phyloP scores from a whole-genome alignment of 352 stramenopile species.

The Peronospora belbahrii region DNA sequence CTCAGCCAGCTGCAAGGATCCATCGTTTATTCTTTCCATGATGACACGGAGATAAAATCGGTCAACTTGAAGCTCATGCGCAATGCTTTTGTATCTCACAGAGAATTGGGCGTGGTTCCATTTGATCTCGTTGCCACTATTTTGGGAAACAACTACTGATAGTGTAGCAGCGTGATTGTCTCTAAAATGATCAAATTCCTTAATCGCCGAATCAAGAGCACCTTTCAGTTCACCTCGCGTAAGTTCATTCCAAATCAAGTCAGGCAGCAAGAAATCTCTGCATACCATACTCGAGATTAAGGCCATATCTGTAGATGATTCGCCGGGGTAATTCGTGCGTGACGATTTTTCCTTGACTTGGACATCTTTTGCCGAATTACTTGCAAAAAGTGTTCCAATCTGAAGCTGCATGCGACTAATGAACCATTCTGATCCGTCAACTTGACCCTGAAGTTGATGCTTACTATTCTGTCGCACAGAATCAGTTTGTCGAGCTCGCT shows the following conservation, averaged over 20 bases:
- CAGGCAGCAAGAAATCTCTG: constrained; percentile 67
- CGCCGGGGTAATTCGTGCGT: constrained; percentile 63
- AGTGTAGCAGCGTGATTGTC: constrained; percentile 15
- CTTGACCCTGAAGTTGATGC: constrained; percentile 13
- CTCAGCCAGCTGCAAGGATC: constrained; percentile 49
- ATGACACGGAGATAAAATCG: constrained; percentile 69
- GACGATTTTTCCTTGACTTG: constrained; percentile 42
- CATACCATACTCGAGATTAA: constrained; percentile 56
- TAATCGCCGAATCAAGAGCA: constrained; percentile 36
- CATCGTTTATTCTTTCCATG: constrained; percentile 57
- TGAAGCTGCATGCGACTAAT: constrained; percentile 64
- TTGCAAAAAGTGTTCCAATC: constrained; percentile 37
- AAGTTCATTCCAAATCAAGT: constrained; percentile 71
- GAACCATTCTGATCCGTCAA: constrained; percentile 47
- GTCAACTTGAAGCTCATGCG: constrained; percentile 54
- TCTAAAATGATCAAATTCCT: constrained; percentile 49
- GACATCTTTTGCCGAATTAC: constrained; percentile 14
- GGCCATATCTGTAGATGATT: constrained; percentile 60
- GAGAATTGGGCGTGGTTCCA: constrained; percentile 73
- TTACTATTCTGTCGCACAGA: constrained; percentile 22
- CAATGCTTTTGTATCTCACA: constrained; percentile 55
- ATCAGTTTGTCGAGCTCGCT: constrained; percentile 34
- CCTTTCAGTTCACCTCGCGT: constrained; percentile 48
- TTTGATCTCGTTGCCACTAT: constrained; percentile 15
- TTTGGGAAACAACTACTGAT: constrained; percentile 22